Evolutionary conservation across 352 stramenopile species (phyloP), one percentile per base, ranked within the genome.

Genomic region (Phytophthora agathidicida): DNA sequence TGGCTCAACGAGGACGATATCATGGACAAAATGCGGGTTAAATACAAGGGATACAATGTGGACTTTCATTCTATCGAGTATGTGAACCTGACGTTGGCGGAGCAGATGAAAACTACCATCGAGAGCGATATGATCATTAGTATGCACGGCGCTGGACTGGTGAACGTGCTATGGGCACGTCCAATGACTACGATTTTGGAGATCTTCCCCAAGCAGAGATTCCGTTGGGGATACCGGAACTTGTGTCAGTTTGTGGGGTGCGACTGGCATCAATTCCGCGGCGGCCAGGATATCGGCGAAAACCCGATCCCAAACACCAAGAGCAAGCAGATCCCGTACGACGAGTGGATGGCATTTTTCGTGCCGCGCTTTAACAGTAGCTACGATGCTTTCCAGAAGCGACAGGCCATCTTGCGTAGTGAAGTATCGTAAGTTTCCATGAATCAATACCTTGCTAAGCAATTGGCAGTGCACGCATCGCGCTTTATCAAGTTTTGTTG

Each of bases 111-210:
- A 5, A 63, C 75, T 17, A 82, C 84, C 23, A 57, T 85, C 7
- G 62, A 82, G 13, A 93, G 83, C 39, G 83, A 91, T 47, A 71
- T 94, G 27, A 80, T 94, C 19, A 85, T 94, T 38, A 74, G 83
- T 8, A 94, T 93, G 85, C 85, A 94, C 50, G 85, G 85, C 36
- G 85, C 85, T 16, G 85, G 85, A 16, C 75, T 94, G 47, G 80
- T 91, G 5, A 94, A 94, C 39, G 73, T 93, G 1, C n/a, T 88
- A 0, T 94, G 83, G 78, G 55, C 80, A 13, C 69, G 72, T 5
- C 80, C 80, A 0, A 49, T 59, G 52, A 88, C 78, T n/a, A 65
- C 68, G 4, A 63, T 94, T 8, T 17, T 94, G 17, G 85, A 94
- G 59, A 92, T 94, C 48, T 94, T 94, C 43, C 85, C 82, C 0